Base-by-base conservation (phyloP, 2,329 filamentous ascomycete species). In the Trichoderma atroviride region DNA sequence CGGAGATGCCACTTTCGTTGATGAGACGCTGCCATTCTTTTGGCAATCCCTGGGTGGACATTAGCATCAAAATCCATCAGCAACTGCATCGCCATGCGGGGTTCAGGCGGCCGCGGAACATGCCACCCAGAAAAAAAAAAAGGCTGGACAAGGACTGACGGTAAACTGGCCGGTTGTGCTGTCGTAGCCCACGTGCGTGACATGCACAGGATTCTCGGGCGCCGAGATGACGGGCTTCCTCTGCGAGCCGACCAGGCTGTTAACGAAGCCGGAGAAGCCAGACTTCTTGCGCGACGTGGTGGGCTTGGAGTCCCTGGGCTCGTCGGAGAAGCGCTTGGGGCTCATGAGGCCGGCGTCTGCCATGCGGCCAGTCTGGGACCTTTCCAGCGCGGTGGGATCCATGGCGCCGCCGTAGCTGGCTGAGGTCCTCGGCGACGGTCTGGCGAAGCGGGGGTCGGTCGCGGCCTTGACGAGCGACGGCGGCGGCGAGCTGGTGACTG, bases 11-110 rank as follows among this genome's bases (percentile, higher is more conserved):
- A 80, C 93, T 97, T 80, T 97, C 94, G 82, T 95, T 93, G 77
- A 99, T 89, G 78, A 97, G 88, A 71, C 93, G 91, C 82, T 98
- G 95, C 96, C 96, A 99, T 87, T 98, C 96, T 81, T 96, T 96
- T 22, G 96, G 96, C 33, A 99, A 86, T 72, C 96, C 96, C 94
- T 96, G 77, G 71, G 50, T 29, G 31, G 33, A 66, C 60, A 70
- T 74, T 71, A 75, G 71, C 71, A 71, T 71, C 57, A 24, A 24
- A 22, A 13, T 24, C 24, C 19, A 47, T n/a, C 27, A 10, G 16
- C 27, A 50, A 53, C 64, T 56, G 56, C 43, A 35, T 61, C 57
- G 56, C 56, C 64, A 58, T 66, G 63, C 63, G 63, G 63, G 63
- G 63, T 71, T 73, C 71, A 74, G 69, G 57, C 50, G 43, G 53